Evolutionary conservation across 164 flowering plant genomes (phyloP).

Genomic region (Protea cynaroides): DNA sequence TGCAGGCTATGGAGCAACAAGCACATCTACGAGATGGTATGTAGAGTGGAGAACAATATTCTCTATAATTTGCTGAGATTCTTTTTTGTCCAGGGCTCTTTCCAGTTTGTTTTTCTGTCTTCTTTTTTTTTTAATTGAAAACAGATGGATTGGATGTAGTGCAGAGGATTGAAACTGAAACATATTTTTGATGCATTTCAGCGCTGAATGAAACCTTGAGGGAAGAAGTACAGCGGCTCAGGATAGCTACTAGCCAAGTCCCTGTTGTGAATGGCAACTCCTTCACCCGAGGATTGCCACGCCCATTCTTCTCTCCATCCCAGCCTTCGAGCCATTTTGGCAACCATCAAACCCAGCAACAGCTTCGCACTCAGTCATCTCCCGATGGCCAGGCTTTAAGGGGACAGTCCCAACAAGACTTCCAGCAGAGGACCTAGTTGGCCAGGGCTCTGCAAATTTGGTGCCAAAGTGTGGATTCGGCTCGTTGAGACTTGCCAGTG

Average conservation of each 20-base stretch:
- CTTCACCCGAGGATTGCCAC: conserved; percentile 41
- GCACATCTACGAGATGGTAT: conserved; percentile 96
- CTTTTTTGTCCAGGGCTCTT: background rate
- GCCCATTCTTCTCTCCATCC: conserved; percentile 40
- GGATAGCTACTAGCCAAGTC: conserved; percentile 60
- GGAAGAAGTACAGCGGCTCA: conserved; percentile 78
- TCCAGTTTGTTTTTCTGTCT: background rate
- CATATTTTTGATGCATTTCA: conserved; percentile 18
- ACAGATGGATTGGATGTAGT: background rate
- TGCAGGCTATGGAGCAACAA: conserved; percentile 94
- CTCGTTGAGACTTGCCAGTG: no score
- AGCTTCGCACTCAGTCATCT: conserved; percentile 37
- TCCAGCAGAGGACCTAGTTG: conserved; percentile 33
- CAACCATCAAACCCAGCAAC: conserved; percentile 38
- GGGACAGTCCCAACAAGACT: conserved; percentile 47
- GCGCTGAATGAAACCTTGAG: conserved; percentile 75
- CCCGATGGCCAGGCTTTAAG: conserved; percentile 24
- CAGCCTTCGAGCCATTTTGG: conserved; percentile 35
- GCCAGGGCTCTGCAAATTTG: background rate
- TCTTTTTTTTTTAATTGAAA: background rate
- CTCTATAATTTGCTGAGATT: background rate
- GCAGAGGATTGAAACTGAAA: background rate
- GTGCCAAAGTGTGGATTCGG: background rate
- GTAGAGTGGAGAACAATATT: background rate
- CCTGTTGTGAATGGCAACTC: conserved; percentile 39